phyloP scores from a whole-genome alignment of 2,329 filamentous ascomycete genomes.

The Trematosphaeria pertusa region DNA sequence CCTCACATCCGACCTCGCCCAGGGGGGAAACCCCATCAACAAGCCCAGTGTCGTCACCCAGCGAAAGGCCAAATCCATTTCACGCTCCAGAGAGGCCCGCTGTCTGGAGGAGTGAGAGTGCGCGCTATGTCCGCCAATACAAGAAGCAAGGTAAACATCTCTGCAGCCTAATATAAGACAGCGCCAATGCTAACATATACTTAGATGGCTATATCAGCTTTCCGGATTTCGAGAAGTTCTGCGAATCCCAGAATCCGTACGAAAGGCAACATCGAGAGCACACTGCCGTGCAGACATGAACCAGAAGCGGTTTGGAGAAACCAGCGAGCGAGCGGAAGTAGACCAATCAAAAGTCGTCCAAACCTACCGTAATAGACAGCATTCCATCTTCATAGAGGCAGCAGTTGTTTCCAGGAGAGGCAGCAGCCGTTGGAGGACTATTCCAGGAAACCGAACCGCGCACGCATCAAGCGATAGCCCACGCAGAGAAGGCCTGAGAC shows the following conservation, averaged over 20 bases:
- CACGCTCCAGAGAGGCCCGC: conserved; percentile 40
- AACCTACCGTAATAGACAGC: conserved; percentile 12
- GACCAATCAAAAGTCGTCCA: conserved; percentile 12
- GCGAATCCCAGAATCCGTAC: conserved; percentile 49
- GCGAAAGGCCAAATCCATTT: conserved; percentile 25
- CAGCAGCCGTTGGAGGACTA: background rate
- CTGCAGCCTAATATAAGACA: background rate
- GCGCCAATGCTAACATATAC: conserved; percentile 21
- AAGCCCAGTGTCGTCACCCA: conserved; percentile 38
- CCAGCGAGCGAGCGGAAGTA: conserved; percentile 7
- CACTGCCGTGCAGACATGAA: conserved; percentile 44
- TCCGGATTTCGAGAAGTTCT: conserved; percentile 73
- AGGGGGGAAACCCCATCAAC: conserved; percentile 43
- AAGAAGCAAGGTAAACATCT: conserved; percentile 45
- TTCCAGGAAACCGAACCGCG: background rate
- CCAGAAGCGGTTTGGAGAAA: conserved; percentile 7
- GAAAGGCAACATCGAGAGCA: conserved; percentile 35
- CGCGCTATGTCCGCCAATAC: conserved; percentile 46
- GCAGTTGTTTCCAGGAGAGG: conserved; percentile 8
- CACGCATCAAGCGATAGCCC: background rate
- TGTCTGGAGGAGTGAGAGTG: conserved; percentile 46
- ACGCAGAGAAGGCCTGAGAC: background rate
- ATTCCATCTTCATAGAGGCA: conserved; percentile 13
- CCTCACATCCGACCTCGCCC: conserved; percentile 50
- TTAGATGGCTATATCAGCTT: conserved; percentile 73